Conservation (phyloP, 2,329 filamentous ascomycete species). For the Trichoderma lentiforme region DNA sequence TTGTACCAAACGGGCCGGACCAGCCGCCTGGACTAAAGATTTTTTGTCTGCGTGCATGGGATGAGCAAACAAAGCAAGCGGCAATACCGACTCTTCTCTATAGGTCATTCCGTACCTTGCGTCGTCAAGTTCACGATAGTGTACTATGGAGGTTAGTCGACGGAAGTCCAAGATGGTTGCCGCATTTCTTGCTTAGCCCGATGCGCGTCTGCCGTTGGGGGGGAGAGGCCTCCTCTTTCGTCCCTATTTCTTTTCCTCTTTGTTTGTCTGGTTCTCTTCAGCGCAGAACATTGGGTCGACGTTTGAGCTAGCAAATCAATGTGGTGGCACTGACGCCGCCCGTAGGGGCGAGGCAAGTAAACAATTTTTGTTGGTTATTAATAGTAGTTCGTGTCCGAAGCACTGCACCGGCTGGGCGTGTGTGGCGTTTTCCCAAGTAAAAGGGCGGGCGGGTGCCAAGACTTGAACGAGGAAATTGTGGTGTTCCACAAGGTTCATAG, state of each 20-base stretch:
- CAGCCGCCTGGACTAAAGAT: conserved; percentile 7
- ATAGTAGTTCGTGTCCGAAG: conserved; percentile 9
- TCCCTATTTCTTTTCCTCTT: background rate
- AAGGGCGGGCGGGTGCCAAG: background rate
- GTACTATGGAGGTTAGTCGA: background rate
- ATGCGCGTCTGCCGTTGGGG: background rate
- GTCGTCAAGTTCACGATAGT: background rate
- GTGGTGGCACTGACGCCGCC: background rate
- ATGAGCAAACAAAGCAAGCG: background rate
- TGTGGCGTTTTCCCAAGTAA: conserved; percentile 7
- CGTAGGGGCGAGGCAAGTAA: background rate
- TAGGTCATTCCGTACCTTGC: background rate
- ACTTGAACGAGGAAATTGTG: conserved; percentile 8
- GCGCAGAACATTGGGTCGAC: background rate
- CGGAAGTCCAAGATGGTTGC: background rate
- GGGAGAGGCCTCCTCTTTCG: background rate
- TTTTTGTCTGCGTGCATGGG: background rate
- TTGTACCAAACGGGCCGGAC: conserved; percentile 15
- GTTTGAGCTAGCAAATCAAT: background rate
- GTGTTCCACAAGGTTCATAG: conserved; percentile 6
- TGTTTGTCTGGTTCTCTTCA: background rate
- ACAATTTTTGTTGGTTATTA: background rate
- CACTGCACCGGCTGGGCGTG: background rate
- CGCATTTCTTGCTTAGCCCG: background rate
- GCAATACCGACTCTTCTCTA: background rate